Conservation (phyloP, 1,284 basidiomycete species). For the Rhodofomes roseus region DNA sequence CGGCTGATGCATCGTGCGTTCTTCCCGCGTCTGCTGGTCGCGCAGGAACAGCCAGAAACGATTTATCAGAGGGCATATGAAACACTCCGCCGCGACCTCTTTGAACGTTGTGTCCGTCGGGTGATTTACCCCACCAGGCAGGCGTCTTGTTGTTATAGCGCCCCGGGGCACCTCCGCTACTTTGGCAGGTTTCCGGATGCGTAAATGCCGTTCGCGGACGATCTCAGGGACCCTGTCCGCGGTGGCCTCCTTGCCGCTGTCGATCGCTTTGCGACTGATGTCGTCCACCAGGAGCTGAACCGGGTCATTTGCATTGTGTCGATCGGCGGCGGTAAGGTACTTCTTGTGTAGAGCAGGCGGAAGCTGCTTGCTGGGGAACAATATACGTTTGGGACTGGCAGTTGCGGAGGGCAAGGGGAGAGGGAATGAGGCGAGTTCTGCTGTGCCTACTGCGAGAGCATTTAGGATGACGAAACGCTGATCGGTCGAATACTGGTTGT, state of each 20-base stretch:
- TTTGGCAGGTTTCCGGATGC: slow-evolving; percentile 48
- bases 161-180: slow-evolving; percentile 39
- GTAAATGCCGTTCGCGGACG: slow-evolving; percentile 73
- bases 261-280: slow-evolving; percentile 57
- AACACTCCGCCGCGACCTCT: slow-evolving; percentile 80
- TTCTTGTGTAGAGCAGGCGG: slow-evolving; percentile 67
- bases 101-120: slow-evolving; percentile 48
- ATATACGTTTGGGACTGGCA: slow-evolving; percentile 33
- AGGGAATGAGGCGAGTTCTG: slow-evolving; percentile 77
- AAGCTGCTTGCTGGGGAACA: slow-evolving; percentile 78
- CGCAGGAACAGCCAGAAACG: slow-evolving; percentile 89
- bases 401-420: slow-evolving; percentile 38
- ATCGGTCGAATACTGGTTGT: slow-evolving; percentile 82
- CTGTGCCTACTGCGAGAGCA: slow-evolving; percentile 79
- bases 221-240: slow-evolving; percentile 54
- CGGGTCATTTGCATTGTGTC: slow-evolving; percentile 26
- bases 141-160: slow-evolving; percentile 1
- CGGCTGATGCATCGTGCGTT: slow-evolving; percentile 50
- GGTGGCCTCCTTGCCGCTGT: slow-evolving; percentile 47
- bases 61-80: slow-evolving; percentile 85
- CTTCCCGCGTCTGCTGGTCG: slow-evolving; percentile 74
- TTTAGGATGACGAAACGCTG: slow-evolving; percentile 86
- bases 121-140: slow-evolving; percentile 18
- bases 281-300: slow-evolving; percentile 55
- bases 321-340: slow-evolving; percentile 47